A percentile compares a stretch with the other conserved stretches of the same genome.
Evolutionary conservation across 352 stramenopile species (phyloP).

Genomic region (Pythium aphanidermatum): DNA sequence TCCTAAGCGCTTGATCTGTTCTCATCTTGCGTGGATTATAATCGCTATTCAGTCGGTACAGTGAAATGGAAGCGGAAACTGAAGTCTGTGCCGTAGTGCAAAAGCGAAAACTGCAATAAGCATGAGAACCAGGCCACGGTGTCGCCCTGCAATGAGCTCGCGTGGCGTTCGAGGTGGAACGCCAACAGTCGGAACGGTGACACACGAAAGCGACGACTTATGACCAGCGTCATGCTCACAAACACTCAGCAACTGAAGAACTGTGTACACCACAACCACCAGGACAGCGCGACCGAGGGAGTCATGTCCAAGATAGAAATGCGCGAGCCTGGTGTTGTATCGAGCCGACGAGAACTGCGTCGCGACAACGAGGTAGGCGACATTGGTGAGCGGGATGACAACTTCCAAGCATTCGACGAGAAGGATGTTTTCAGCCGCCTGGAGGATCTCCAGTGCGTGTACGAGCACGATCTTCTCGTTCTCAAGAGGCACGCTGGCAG

Average conservation of each 20-base stretch:
- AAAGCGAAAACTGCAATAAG: no score
- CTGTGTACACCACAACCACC: background rate
- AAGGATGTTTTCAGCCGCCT: slow-evolving; percentile 11
- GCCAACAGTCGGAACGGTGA: background rate
- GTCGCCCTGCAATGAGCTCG: slow-evolving; percentile 3
- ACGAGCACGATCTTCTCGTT: background rate
- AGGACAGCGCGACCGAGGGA: background rate
- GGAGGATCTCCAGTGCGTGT: slow-evolving; percentile 1
- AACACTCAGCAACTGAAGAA: slow-evolving; percentile 3
- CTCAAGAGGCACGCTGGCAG: no score
- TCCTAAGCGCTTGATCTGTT: no score
- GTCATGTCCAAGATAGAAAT: background rate
- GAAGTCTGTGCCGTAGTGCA: no score
- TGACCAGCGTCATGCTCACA: slow-evolving; percentile 9
- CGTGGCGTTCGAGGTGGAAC: slow-evolving; percentile 8
- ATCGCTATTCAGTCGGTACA: no score
- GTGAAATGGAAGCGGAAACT: no score
- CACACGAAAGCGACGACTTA: slow-evolving; percentile 9
- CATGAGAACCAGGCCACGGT: slow-evolving; percentile 6
- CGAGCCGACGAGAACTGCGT: slow-evolving; percentile 6
- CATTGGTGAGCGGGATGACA: slow-evolving; percentile 6
- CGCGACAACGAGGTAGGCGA: slow-evolving; percentile 1
- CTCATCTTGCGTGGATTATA: no score
- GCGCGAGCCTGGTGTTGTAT: slow-evolving; percentile 8
- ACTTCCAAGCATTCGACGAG: slow-evolving; percentile 20